phyloP scores from a whole-genome alignment of 2,329 filamentous ascomycete genomes.

The Pseudocercospora pini-densiflorae region DNA sequence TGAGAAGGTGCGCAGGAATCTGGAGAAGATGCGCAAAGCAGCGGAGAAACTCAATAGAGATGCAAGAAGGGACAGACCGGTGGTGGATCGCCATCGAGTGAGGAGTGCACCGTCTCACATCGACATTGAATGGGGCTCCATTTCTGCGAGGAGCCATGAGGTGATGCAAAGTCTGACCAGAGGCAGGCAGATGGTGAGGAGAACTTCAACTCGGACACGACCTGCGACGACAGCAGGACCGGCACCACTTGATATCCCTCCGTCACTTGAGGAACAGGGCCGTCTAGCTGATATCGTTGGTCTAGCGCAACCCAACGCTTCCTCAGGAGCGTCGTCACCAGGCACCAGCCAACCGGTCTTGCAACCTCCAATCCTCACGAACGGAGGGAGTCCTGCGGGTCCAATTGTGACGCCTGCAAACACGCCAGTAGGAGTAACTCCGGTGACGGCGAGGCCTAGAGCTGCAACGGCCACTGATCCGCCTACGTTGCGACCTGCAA shows the following conservation, averaged over 20 bases:
- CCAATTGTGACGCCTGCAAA: not conserved
- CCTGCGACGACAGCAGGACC: not conserved
- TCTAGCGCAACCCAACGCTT: not conserved
- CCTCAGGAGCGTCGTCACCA: not conserved
- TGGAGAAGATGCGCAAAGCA: not conserved
- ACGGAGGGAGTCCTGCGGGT: not conserved
- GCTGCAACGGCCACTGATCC: not conserved
- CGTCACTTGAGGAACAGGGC: not conserved
- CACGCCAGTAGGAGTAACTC: not conserved
- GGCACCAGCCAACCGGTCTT: not conserved
- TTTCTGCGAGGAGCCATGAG: not conserved
- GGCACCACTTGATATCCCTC: not conserved
- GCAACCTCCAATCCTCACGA: not conserved
- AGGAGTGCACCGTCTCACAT: not conserved
- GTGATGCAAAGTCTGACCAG: not conserved
- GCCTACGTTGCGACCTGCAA: no score
- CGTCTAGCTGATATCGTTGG: not conserved
- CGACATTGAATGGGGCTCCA: not conserved
- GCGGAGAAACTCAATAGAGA: not conserved
- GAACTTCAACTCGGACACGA: not conserved
- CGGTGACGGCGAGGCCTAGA: not conserved
- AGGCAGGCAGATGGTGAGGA: not conserved
- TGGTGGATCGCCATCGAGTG: not conserved
- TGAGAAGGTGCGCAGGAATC: not conserved
- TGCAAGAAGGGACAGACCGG: not conserved